Conservation (phyloP, 2,329 filamentous ascomycete species). For the Dactylonectria estremocensis region DNA sequence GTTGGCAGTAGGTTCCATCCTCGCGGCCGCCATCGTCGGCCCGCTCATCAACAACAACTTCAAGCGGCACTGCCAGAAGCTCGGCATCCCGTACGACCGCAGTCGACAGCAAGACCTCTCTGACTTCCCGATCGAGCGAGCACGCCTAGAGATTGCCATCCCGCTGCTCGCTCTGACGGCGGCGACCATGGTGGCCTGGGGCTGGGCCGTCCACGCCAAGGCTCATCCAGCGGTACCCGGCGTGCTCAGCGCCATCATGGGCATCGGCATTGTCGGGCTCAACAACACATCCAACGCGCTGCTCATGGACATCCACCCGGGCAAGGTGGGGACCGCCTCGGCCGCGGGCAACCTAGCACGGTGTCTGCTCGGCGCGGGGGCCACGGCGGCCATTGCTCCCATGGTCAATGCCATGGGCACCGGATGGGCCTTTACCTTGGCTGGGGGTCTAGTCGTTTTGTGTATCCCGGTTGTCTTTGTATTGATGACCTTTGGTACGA, state of each 20-base stretch:
- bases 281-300: conserved; percentile 68
- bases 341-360: conserved; percentile 71
- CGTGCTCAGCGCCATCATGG: conserved; percentile 63
- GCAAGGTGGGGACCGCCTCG: conserved; percentile 66
- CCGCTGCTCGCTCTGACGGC: conserved; percentile 67
- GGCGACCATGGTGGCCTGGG: conserved; percentile 64
- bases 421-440: conserved; percentile 67
- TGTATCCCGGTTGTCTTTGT: conserved; percentile 58
- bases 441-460: conserved; percentile 60
- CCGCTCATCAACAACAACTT: conserved; percentile 78
- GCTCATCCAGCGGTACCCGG: conserved; percentile 63
- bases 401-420: conserved; percentile 66
- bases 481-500: conserved; percentile 60
- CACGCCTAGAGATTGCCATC: conserved; percentile 64
- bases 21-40: conserved; percentile 64
- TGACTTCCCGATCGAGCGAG: conserved; percentile 67
- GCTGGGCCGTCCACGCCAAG: conserved; percentile 64
- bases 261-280: conserved; percentile 66
- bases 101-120: conserved; percentile 66
- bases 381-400: conserved; percentile 66
- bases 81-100: conserved; percentile 68
- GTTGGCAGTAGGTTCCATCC: conserved; percentile 64
- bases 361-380: conserved; percentile 69
- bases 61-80: conserved; percentile 68
- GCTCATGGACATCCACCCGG: conserved; percentile 70